Evolutionary conservation across 805 yeast genomes (phyloP).

Genomic region (Isabelozyma gotoi): DNA sequence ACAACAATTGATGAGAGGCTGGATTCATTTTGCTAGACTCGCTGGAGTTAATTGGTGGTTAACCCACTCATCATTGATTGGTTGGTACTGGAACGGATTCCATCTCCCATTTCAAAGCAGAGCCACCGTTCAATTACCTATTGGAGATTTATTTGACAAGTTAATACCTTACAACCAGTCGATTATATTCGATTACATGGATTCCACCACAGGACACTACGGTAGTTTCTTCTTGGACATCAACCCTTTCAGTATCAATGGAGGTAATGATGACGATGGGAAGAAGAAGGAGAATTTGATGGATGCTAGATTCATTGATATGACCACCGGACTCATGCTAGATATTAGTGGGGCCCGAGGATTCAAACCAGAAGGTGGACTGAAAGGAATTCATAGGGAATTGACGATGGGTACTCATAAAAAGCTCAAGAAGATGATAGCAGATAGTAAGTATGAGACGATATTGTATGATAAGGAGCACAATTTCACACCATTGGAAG

Average conservation of each 20-base stretch:
- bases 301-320: slow-evolving; percentile 19
- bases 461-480: slow-evolving; percentile 1
- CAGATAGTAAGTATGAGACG: neutral
- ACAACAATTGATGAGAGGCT: slow-evolving; percentile 1
- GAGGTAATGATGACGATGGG: neutral
- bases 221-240: slow-evolving; percentile 1
- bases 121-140: neutral
- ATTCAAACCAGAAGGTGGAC: neutral
- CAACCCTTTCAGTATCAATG: slow-evolving; percentile 1
- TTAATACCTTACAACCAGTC: neutral
- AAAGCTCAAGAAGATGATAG: slow-evolving; percentile 6
- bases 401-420: slow-evolving; percentile 2
- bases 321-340: slow-evolving; percentile 13
- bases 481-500: neutral
- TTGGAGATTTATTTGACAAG: neutral
- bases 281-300: slow-evolving; percentile 8
- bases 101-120: neutral
- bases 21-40: slow-evolving; percentile 1
- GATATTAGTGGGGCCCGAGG: slow-evolving; percentile 14
- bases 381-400: slow-evolving; percentile 8
- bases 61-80: neutral
- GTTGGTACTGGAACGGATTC: slow-evolving; percentile 5
- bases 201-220: slow-evolving; percentile 6
- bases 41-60: slow-evolving; percentile 2
- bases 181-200: slow-evolving; percentile 7